phyloP scores from a whole-genome alignment of 129 eudicot species.

The Ambrosia artemisiifolia region DNA sequence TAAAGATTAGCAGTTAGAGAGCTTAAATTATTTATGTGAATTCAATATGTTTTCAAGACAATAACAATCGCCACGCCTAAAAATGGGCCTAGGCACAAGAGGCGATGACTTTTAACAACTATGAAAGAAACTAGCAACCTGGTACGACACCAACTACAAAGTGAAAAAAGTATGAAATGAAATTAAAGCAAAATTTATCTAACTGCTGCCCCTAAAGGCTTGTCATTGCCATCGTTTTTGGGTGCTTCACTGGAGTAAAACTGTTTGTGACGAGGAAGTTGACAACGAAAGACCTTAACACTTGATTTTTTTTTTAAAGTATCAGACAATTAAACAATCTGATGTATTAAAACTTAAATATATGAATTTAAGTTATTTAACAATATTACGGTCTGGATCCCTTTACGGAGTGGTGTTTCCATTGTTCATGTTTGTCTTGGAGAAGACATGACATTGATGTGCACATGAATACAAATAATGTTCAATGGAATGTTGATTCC shows the following conservation, averaged over 20 bases:
- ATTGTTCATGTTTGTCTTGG: conserved; percentile 83
- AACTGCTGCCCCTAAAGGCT: conserved; percentile 61
- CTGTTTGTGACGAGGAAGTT: conserved; percentile 56
- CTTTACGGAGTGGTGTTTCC: conserved; percentile 60
- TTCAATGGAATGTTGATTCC: conserved; percentile 75
- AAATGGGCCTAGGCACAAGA: too few species aligned
- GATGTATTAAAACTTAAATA: too few species aligned
- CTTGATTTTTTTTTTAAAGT: too few species aligned
- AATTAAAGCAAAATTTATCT: background rate
- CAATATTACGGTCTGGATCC: too few species aligned
- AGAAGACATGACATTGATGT: conserved; percentile 78
- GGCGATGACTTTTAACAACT: too few species aligned
- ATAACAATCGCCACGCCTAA: too few species aligned
- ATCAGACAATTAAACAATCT: background rate
- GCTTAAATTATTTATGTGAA: too few species aligned
- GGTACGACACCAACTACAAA: too few species aligned
- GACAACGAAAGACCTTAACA: conserved; percentile 86
- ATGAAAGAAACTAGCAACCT: too few species aligned
- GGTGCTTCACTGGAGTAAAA: conserved; percentile 73
- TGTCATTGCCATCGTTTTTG: conserved; percentile 52
- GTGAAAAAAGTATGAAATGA: background rate
- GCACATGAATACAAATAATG: conserved; percentile 76
- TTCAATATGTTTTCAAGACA: too few species aligned
- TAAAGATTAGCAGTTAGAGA: too few species aligned
- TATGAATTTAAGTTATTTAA: background rate